A percentile compares a stretch with the other conserved stretches of the same genome.
These are phyloP conservation scores for Hypoxylon sp. DNA, from an alignment of 2,329 filamentous ascomycete genomes.

Conservation along the genomic window DNA sequence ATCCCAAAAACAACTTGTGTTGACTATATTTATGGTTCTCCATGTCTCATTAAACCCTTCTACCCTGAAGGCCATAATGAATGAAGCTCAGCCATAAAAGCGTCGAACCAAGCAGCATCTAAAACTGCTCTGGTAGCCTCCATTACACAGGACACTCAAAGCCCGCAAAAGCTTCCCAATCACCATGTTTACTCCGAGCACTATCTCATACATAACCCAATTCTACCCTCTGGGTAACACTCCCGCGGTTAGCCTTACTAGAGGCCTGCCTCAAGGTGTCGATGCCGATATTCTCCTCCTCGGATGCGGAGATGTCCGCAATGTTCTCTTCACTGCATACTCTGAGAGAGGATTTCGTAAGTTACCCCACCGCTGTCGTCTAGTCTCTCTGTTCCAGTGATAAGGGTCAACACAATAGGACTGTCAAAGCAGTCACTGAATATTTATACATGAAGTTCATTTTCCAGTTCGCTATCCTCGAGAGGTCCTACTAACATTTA, in stretches of 20 bases:
- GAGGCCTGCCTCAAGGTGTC: slow-evolving; percentile 63
- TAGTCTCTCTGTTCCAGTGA: not conserved
- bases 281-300: slow-evolving; percentile 67
- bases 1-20: not conserved
- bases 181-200: slow-evolving; percentile 37
- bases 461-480: not conserved
- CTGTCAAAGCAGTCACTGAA: not conserved
- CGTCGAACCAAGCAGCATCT: not conserved
- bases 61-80: not conserved
- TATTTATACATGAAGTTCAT: too few species aligned
- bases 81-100: not conserved
- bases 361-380: slow-evolving; percentile 36
- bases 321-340: slow-evolving; percentile 69
- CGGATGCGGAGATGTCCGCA: slow-evolving; percentile 70
- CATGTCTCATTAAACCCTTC: not conserved
- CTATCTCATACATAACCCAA: slow-evolving; percentile 7
- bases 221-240: slow-evolving; percentile 40
- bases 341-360: slow-evolving; percentile 58
- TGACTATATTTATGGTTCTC: not conserved
- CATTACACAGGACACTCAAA: not conserved
- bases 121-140: not conserved
- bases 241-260: slow-evolving; percentile 39
- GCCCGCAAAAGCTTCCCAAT: not conserved
- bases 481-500: slow-evolving; percentile 44
- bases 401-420: not conserved